Evolutionary conservation across 768 basidiomycete species (phyloP), one percentile per base, ranked within the genome.

Genomic region (Auricularia auricula-judae): DNA sequence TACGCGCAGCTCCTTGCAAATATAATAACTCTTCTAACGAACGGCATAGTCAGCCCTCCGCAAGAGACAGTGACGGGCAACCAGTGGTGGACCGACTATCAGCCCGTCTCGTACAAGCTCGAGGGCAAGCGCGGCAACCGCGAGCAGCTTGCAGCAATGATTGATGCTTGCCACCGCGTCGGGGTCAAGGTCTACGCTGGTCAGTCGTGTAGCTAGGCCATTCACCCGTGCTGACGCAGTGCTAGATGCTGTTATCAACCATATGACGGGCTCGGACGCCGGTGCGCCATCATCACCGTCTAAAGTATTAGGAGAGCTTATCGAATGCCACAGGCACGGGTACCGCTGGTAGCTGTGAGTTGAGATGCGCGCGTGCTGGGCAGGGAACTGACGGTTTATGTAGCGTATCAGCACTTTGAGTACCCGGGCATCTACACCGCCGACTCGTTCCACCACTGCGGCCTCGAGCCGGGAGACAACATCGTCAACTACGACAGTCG

Each of bases 31-130:
- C 54, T 10, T 34, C 23, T 4, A 36, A 16, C 21, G 1, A 18
- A 51, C 2, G 18, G 51, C 34, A 4, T 61, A 77, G 77, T 74
- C 62, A 77, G 84, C 67, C 84, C 84, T 0, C 77, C 85, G 2
- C 77, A 79, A 65, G 86, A 87, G 67, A 85, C 86, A 67, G 72
- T 87, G 47, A 68, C 74, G 3, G 56, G 34, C 34, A 18, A 21
- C 36, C 79, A 86, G 68, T 88, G 87, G 87, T 88, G 86, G 86
- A 88, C 86, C 0, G 86, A 87, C 70, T 88, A 89, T 68, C 87
- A 82, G 65, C 82, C 84, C 3, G 85, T 86, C 0, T 86, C 86
- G 1, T 87, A 88, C 70, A 86, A 64, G 8, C 71, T 88, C 61
- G 84, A 79, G 1, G 86, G 84, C 1, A 88, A 88, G 71, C 83